Evolutionary conservation across 371 early-diverging fungal genomes (phyloP).

Genomic region (Dichotomocladium elegans): DNA sequence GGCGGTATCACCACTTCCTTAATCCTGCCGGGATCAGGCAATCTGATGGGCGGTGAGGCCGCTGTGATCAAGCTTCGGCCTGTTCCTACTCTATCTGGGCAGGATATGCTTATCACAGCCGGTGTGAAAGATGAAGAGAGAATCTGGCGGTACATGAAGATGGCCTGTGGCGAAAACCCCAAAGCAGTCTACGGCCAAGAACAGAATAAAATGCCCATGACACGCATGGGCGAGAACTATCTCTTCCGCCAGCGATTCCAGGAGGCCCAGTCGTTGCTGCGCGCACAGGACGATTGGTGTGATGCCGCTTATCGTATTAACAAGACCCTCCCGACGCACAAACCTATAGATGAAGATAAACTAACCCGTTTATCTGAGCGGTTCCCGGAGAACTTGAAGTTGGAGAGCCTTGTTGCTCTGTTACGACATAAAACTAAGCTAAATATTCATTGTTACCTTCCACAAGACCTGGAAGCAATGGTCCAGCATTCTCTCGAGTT

Average conservation of each 20-base stretch:
- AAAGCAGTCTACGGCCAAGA: slow-evolving; percentile 49
- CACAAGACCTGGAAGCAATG: slow-evolving; percentile 58
- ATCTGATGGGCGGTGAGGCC: slow-evolving; percentile 82
- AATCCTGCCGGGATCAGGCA: slow-evolving; percentile 76
- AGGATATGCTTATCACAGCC: slow-evolving; percentile 65
- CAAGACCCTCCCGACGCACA: slow-evolving; percentile 12
- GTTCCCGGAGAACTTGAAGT: slow-evolving; percentile 48
- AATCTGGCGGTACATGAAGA: slow-evolving; percentile 79
- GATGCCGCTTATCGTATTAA: slow-evolving; percentile 45
- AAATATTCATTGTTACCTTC: slow-evolving; percentile 57
- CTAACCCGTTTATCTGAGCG: slow-evolving; percentile 27
- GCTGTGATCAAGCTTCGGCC: slow-evolving; percentile 64
- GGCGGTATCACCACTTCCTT: slow-evolving; percentile 81
- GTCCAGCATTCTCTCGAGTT: slow-evolving; percentile 59
- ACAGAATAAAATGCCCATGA: slow-evolving; percentile 28
- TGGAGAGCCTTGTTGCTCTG: slow-evolving; percentile 52
- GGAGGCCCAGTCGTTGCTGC: slow-evolving; percentile 52
- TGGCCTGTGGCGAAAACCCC: slow-evolving; percentile 87
- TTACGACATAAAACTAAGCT: slow-evolving; percentile 54
- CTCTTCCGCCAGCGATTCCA: slow-evolving; percentile 63
- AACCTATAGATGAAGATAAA: slow-evolving; percentile 11
- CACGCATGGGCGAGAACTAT: slow-evolving; percentile 69
- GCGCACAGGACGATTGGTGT: slow-evolving; percentile 81
- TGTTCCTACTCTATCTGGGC: slow-evolving; percentile 51
- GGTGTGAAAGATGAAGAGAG: slow-evolving; percentile 49